Base-by-base conservation (phyloP, 768 basidiomycete genomes). In the Phaeolepiota aurea region DNA sequence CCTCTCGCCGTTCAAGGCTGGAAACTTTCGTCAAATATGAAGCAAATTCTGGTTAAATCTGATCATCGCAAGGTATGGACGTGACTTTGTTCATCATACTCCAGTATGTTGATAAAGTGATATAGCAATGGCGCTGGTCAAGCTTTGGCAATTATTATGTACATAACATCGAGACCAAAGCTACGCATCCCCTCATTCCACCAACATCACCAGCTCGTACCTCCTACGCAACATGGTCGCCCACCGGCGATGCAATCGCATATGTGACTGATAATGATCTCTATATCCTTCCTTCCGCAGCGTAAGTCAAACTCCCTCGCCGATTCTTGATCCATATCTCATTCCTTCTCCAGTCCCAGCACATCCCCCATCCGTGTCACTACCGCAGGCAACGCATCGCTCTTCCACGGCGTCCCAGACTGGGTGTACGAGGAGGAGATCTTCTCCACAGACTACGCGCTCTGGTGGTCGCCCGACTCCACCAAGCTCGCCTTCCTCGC, bases 371-470 rank as follows among this genome's bases (percentile, higher is more conserved):
- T 93, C 37, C 81, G 83, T 7, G 70, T 98, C 7, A 99, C 94
- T 1, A 64, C 68, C 1, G 76, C 81, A 11, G 96, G 96, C 0
- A 87, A 83, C 38, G 71, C 77, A 0, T 83, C 85, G 0, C 69
- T 93, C 12, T 96, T 98, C 69, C 80, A 97, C 52, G 96, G 96
- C 4, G 86, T 96, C 1, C 88, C 91, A 0, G 91, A 96, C 56
- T 98, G 96, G 94, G 94, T 97, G 3, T 93, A 93, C 58, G 91
- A 94, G 57, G 90, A 94, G 55, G 91, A 96, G 56, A 78, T 97
- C 16, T 85, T 91, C 50, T 63, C 71, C 2, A 54, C 63, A 28
- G 77, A 91, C 54, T 78, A 59, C 36, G 81, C 92, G 0, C 65
- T 94, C 3, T 98, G 91, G 91, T 98, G 87, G 85, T 84, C 87